phyloP scores from a whole-genome alignment of 2,329 filamentous ascomycete genomes.

The Aspergillus tanneri region DNA sequence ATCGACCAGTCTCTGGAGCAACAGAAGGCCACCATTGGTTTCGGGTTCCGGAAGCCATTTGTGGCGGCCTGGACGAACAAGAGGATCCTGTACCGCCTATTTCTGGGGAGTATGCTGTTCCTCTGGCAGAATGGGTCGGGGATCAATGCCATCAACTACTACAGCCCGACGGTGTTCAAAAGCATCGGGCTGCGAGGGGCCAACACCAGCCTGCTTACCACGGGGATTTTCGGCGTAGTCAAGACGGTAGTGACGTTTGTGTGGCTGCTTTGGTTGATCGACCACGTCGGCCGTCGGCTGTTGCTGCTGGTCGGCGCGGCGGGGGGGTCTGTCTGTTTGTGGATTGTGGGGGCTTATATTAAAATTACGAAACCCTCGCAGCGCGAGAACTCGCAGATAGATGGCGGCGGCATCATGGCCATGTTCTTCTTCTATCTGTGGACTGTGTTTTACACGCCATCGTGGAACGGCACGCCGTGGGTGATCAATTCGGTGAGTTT shows the following conservation, averaged over 20 bases:
- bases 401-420: conserved; percentile 43
- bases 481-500: conserved; percentile 60
- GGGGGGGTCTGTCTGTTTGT: conserved; percentile 53
- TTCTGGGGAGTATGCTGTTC: conserved; percentile 72
- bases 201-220: conserved; percentile 63
- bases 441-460: conserved; percentile 71
- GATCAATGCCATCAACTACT: conserved; percentile 80
- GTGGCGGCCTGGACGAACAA: conserved; percentile 53
- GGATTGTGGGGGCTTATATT: conserved; percentile 41
- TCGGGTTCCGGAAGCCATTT: conserved; percentile 75
- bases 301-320: conserved; percentile 65
- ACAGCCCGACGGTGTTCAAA: conserved; percentile 67
- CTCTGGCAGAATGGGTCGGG: conserved; percentile 75
- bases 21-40: conserved; percentile 62
- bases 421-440: conserved; percentile 71
- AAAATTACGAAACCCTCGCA: conserved; percentile 33
- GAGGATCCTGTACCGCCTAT: conserved; percentile 67
- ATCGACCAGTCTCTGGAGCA: conserved; percentile 69
- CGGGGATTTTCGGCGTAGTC: conserved; percentile 74
- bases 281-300: conserved; percentile 61
- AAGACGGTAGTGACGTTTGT: conserved; percentile 68
- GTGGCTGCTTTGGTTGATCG: conserved; percentile 69
- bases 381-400: conserved; percentile 23
- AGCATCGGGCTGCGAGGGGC: conserved; percentile 62
- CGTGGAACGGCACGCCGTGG: conserved; percentile 75